Base-by-base conservation (phyloP, 768 basidiomycete species). In the Austroboletus eburneus region DNA sequence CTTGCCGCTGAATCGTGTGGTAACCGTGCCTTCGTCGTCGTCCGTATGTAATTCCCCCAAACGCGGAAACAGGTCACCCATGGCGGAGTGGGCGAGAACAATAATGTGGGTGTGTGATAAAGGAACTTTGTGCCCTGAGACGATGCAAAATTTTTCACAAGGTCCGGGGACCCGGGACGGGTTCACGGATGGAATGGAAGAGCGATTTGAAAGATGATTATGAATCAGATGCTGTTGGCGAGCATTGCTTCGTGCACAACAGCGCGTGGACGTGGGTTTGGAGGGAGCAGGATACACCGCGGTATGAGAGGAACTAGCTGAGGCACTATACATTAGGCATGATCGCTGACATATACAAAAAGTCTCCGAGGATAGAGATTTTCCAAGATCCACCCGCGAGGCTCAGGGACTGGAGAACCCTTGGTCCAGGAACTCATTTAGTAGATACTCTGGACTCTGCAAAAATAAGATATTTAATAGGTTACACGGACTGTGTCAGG, bases 381-480 rank as follows among this genome's bases (percentile, higher is more conserved):
- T 20, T 20, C 5, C 33, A 46, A 30, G 30, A 45, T 50, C 30
- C 39, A 42, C 46, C 54, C 49, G 61, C 50, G 56, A 53, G 51
- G 45, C 50, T 54, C 39, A 33, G 46, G 8, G 22, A 39, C 9
- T 40, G 33, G 4, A 20, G 27, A 43, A 39, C 5, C 16, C 42
- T 39, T 7, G 45, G 36, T 32, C 35, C 43, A 36, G 40, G 22
- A 39, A 27, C 44, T 50, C 27, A 36, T 34, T n/a, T n/a, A n/a
- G n/a, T 34, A 29, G 20, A 22, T 42, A 47, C 38, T 43, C 38
- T 39, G 35, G 37, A 34, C 1, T 39, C 24, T 48, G 39, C 55
- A 57, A 64, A 59, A 64, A 66, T 65, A 57, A 49, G 50, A 34
- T 20, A 27, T 39, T 35, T 27, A 47, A 43, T 50, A 55, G 46